Percentiles rank a stretch among this genome's conserved stretches.
These are phyloP conservation scores for Coffea humblotiana DNA, from an alignment of 305 asterid species.

Conservation along the genomic window DNA sequence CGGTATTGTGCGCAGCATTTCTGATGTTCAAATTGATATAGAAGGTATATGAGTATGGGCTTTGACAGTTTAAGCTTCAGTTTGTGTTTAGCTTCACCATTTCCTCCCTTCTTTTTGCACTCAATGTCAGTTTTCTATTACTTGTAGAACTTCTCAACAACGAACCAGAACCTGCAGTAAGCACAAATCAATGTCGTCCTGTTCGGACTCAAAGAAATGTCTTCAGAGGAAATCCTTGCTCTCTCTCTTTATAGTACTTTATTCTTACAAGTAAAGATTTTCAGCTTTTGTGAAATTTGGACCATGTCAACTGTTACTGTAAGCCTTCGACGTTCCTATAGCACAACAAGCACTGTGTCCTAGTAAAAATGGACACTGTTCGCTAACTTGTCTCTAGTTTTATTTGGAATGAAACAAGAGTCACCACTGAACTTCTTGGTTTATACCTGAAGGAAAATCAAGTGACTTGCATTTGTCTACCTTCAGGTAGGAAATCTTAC, in stretches of 20 bases:
- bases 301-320: background rate
- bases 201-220: conserved; percentile 11
- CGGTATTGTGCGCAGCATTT: conserved; percentile 13
- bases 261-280: background rate
- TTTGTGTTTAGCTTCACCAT: background rate
- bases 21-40: conserved; percentile 21
- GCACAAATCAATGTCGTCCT: conserved; percentile 4
- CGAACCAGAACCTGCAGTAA: conserved; percentile 14
- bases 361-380: background rate
- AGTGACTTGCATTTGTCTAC: background rate
- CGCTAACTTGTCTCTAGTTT: background rate
- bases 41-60: conserved; percentile 18
- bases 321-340: background rate
- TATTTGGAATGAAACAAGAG: background rate
- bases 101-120: background rate
- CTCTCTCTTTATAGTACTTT: background rate
- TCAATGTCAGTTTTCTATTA: background rate
- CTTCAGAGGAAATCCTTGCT: conserved; percentile 23
- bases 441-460: background rate
- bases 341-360: background rate
- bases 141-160: conserved; percentile 10
- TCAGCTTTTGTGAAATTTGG: background rate
- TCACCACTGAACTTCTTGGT: background rate
- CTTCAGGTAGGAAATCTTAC: conserved; percentile 33
- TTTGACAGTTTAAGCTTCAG: background rate